Evolutionary conservation across 2,329 filamentous ascomycete species (phyloP), one percentile per base, ranked within the genome.

Genomic region (Grosmannia serpens): DNA sequence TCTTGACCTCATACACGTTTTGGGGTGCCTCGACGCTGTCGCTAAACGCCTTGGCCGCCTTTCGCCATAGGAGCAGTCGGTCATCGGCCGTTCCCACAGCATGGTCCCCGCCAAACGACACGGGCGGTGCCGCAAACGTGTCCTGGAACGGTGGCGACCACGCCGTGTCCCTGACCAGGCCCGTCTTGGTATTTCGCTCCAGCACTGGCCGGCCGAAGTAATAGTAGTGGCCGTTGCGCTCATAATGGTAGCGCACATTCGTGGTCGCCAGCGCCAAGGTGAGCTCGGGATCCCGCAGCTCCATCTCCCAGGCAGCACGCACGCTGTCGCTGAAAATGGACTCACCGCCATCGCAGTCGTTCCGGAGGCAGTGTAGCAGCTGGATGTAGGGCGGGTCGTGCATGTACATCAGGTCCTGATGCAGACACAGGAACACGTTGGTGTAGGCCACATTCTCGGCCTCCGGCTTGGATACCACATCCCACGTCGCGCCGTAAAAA

Each of bases 401-500:
- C 72, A 94, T 86, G 73, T 97, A 97, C 58, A 96, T 78, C 47
- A 97, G 79, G 69, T 97, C 94, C 82, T 96, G 94, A 73, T 99
- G 94, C 53, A 96, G 84, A 20, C 88, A 89, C 1, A 97, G 83
- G 67, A 85, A 86, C 54, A 86, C 80, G 67, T 81, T 86, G 1
- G 92, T 96, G 73, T 97, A 91, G 11, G 94, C 92, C 4, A 96
- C 88, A 69, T 97, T 97, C 68, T 92, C 91, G 27, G 91, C 89
- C 58, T 89, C 71, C 1, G 87, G 86, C 57, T 95, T 87, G 4
- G 86, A 89, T 57, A 84, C 82, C 15, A 97, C 92, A 70, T 96
- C 88, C 84, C 91, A 97, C 0, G 90, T 95, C 64, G 80, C 77
- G 49, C 94, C 94, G 70, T 97, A 97, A 68, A 97, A 94, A 9